Evolutionary conservation across 2,329 filamentous ascomycete genomes (phyloP), one percentile per base, ranked within the genome.

Genomic region (Coccinonectria pachysandricola): DNA sequence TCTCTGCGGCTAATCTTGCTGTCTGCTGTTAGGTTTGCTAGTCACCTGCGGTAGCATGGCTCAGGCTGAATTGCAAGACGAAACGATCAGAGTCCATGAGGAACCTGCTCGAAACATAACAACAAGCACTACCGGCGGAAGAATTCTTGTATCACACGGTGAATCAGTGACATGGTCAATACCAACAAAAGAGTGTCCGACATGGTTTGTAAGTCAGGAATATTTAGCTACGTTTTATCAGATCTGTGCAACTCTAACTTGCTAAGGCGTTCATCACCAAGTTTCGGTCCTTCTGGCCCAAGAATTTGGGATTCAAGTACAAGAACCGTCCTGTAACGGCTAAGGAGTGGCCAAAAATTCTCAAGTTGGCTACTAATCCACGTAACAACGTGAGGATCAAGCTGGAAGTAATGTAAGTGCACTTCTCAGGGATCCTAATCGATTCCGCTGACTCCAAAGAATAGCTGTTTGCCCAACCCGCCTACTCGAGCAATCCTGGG

Each of bases 201-300:
- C 56, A 1, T 65, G 61, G 61, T 58, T 65, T 53, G 59, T 63
- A 42, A 44, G 58, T 43, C 12, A 10, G 3, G n/a, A n/a, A n/a
- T n/a, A n/a, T n/a, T n/a, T n/a, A n/a, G n/a, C n/a, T n/a, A n/a
- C n/a, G n/a, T n/a, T n/a, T n/a, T n/a, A n/a, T n/a, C n/a, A n/a
- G n/a, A n/a, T n/a, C 4, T 26, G 7, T 6, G 9, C n/a, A 10
- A 9, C 4, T 23, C 23, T 44, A 23, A 45, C 21, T 14, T 1
- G 8, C 1, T 12, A 46, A 51, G 59, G 41, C 41, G 4, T 64
- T 65, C 23, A 20, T 60, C 3, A 48, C 56, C 1, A 56, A 59
- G 21, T 65, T 65, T 22, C 44, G 48, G 20, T 50, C 54, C 5
- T 62, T 62, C 31, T 64, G 60, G 57, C 59, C 60, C 1, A 40